Base-by-base conservation (phyloP, 805 yeast genomes). In the Kluyveromyces siamensis region DNA sequence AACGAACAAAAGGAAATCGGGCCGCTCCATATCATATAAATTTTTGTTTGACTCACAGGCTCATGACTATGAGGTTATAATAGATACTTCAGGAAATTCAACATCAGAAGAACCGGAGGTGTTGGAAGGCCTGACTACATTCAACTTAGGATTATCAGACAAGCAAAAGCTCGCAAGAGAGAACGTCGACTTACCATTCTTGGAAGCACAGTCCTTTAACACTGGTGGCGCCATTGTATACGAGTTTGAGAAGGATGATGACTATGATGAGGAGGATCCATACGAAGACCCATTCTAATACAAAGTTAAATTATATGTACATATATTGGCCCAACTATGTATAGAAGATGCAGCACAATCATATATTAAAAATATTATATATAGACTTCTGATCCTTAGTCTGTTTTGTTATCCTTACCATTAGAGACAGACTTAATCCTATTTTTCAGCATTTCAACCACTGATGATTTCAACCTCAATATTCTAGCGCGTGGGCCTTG, bases 241-340 rank as follows among this genome's bases (percentile, higher is more conserved):
- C 61, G 93, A 93, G 61, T 93, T 82, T 62, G 98, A 93, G 59
- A 87, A 90, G 61, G 98, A 91, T 65, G 99, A 91, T 63, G 99
- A 91, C 65, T 91, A 90, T 61, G 99, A 91, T 61, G 99, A 91
- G 64, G 98, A 93, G 58, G 99, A 91, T 66, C 97, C 98, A 0
- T 91, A 83, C 60, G 99, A 91, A 63, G 98, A 91, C 61, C 98
- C 98, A 6, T 89, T 88, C 60, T 89, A 66, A 65, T 30, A 30
- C 35, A 25, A 10, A 17, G 25, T 25, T 21, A 14, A 35, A 16
- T n/a, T 37, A n/a, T 44, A 30, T n/a, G 5, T 46, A 44, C n/a
- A n/a, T 40, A 27, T 21, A 10, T 37, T 8, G 21, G 14, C 35
- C 7, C 14, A 7, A 30, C 35, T 30, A 30, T 13, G 35, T 30